These are phyloP conservation scores for Dothiorella sarmentorum DNA, from an alignment of 2,329 filamentous ascomycete genomes.

Conservation along the genomic window DNA sequence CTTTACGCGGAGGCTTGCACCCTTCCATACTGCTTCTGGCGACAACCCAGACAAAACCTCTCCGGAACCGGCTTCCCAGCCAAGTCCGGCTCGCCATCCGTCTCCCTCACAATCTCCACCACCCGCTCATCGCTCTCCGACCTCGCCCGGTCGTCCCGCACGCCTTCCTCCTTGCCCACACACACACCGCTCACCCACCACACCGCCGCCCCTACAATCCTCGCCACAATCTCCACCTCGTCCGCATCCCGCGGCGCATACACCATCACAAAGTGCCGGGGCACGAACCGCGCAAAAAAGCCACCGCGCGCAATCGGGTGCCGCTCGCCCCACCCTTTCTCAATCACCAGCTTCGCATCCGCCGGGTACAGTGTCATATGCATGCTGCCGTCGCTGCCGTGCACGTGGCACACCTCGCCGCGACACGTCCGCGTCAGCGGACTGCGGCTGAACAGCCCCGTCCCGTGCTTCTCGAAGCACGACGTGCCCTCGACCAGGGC, in stretches of 20 bases:
- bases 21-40: constrained; percentile 4
- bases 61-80: neutral
- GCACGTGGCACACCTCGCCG: constrained; percentile 80
- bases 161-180: constrained; percentile 26
- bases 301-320: constrained; percentile 64
- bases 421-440: constrained; percentile 68
- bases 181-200: constrained; percentile 58
- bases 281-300: constrained; percentile 65
- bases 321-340: constrained; percentile 74
- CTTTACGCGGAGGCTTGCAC: neutral
- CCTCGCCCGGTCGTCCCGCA: constrained; percentile 23
- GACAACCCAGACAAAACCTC: constrained; percentile 9
- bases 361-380: constrained; percentile 78
- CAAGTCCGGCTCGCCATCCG: neutral
- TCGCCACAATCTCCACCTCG: constrained; percentile 64
- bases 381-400: constrained; percentile 71
- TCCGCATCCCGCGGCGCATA: constrained; percentile 71
- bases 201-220: constrained; percentile 69
- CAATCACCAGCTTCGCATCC: constrained; percentile 68
- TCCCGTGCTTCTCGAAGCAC: constrained; percentile 78
- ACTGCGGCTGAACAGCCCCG: constrained; percentile 67
- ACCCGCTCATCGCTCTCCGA: constrained; percentile 19
- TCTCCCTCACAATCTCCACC: neutral
- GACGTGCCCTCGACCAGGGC: constrained; percentile 55
- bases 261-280: constrained; percentile 72